Evolutionary conservation across 1,139 yeast species (phyloP).

Genomic region (Debaryomyces psychrophilus): DNA sequence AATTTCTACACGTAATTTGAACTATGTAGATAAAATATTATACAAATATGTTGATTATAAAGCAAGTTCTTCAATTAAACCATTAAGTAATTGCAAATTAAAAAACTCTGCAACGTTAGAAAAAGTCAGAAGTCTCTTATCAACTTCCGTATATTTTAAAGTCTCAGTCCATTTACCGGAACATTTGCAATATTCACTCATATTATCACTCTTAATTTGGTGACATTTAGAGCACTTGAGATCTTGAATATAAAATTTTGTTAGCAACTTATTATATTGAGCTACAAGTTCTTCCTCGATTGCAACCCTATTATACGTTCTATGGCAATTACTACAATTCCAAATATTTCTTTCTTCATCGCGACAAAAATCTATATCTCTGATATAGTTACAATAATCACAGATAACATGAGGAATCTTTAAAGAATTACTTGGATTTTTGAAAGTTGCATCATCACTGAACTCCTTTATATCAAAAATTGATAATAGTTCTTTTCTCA

Average conservation of each 20-base stretch:
- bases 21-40: constrained; percentile 3
- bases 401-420: constrained; percentile 72
- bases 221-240: constrained; percentile 78
- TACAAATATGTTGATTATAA: constrained; percentile 7
- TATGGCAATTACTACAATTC: constrained; percentile 71
- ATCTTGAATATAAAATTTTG: constrained; percentile 78
- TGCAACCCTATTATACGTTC: constrained; percentile 63
- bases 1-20: not conserved
- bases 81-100: constrained; percentile 61
- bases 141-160: constrained; percentile 47
- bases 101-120: constrained; percentile 62
- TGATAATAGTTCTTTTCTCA: constrained; percentile 73
- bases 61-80: constrained; percentile 39
- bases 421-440: constrained; percentile 74
- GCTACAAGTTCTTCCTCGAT: constrained; percentile 80
- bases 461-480: constrained; percentile 84
- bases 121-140: constrained; percentile 51
- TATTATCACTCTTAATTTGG: constrained; percentile 64
- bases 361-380: constrained; percentile 83
- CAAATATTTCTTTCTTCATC: constrained; percentile 58
- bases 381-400: constrained; percentile 71
- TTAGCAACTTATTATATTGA: constrained; percentile 56
- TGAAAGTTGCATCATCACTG: constrained; percentile 73
- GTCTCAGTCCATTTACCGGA: constrained; percentile 85
- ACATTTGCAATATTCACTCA: constrained; percentile 80